These are phyloP conservation scores for Penicillium canariense DNA, from an alignment of 495 filamentous ascomycete species.

Conservation along the genomic window DNA sequence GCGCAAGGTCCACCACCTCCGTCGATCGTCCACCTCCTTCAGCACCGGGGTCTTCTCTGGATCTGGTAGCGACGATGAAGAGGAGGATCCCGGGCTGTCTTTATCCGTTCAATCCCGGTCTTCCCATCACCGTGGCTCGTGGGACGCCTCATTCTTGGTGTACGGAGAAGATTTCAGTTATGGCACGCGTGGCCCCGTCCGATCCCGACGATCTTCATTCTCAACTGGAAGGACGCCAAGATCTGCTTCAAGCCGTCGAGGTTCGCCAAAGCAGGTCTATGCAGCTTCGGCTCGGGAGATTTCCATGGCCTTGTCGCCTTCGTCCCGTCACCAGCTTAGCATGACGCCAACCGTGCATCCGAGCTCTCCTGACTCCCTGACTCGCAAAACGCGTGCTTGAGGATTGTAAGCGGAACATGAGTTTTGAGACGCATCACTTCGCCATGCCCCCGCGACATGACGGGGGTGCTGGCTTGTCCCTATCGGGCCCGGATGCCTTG, in stretches of 20 bases:
- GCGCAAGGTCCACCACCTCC: slow-evolving; percentile 15
- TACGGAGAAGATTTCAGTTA: slow-evolving; percentile 6
- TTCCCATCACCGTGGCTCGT: slow-evolving; percentile 10
- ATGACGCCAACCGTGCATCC: slow-evolving; percentile 28
- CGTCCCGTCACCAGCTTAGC: slow-evolving; percentile 28
- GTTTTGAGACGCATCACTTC: neutral
- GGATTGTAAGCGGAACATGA: neutral
- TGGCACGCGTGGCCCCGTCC: slow-evolving; percentile 13
- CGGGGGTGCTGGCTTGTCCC: too few species aligned
- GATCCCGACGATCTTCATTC: slow-evolving; percentile 23
- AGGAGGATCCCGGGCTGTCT: slow-evolving; percentile 15
- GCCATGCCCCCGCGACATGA: too few species aligned
- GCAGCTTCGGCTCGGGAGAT: slow-evolving; percentile 18
- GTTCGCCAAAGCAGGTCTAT: slow-evolving; percentile 19
- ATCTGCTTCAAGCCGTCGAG: slow-evolving; percentile 9
- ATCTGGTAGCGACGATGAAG: slow-evolving; percentile 30
- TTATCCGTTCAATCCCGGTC: slow-evolving; percentile 6
- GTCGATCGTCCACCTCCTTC: slow-evolving; percentile 21
- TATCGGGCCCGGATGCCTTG: too few species aligned
- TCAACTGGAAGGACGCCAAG: slow-evolving; percentile 16
- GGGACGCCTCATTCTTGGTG: slow-evolving; percentile 20
- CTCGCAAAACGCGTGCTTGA: slow-evolving; percentile 20
- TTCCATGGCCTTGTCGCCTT: slow-evolving; percentile 30
- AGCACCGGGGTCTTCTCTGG: slow-evolving; percentile 16
- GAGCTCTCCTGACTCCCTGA: slow-evolving; percentile 19